Base-by-base conservation (phyloP, 148 eudicot species). In the Spergularia marina region DNA sequence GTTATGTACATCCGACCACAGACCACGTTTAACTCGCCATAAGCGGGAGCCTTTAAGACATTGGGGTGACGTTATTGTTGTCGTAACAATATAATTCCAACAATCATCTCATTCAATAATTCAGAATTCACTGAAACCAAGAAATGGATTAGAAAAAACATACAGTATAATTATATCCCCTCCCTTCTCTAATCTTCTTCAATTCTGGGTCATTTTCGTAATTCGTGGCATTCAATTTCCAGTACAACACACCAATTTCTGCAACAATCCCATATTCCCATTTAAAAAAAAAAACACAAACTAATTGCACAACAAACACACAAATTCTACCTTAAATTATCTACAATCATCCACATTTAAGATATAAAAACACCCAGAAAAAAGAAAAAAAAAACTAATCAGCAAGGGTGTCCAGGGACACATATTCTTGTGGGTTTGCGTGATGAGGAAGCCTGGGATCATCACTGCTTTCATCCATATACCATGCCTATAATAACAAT, bases 391-490 rank as follows among this genome's bases (percentile, higher is more conserved):
- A 36, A 0, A 61, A 40, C 73, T 47, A 13, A 89, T 89, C 93
- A 76, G 88, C 86, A 57, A 91, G 84, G 23, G 86, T 77, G 12
- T 91, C 88, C 53, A 80, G 73, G 3, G 98, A 89, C 39, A 93
- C 98, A 56, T 56, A 84, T 71, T 93, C 90, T 56, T 81, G 74
- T 1, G 94, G 92, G 74, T 84, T 81, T 67, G 76, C 81, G 74
- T 88, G 94, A 78, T 88, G 91, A 52, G 98, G 97, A 51, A 94
- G 92, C 87, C 97, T 88, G 63, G 85, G 90, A 74, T 91, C 94
- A 56, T 86, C 94, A 56, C 74, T 78, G 79, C 81, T 86, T 52
- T 89, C 91, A 53, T 89, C 91, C 98, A 91, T 91, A 49, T 82
- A 94, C 98, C 98, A 94, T 63, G 93, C 95, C 98, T 89, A 20